Conservation (phyloP, 805 yeast genomes). For the Priceomyces carsonii region DNA sequence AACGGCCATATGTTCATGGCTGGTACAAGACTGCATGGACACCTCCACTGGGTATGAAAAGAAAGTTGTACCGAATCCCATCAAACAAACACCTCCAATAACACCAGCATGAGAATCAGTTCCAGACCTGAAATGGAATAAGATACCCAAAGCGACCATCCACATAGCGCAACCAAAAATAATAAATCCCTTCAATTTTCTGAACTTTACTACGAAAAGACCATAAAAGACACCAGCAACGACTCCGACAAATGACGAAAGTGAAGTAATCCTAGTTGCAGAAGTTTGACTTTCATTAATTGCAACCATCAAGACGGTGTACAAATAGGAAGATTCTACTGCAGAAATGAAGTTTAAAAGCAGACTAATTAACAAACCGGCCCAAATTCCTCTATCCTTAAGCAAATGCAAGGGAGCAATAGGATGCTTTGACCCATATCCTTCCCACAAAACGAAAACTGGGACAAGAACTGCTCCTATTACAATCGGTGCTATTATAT, state of each 20-base stretch:
- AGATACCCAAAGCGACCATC: constrained; percentile 57
- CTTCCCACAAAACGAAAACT: constrained; percentile 15
- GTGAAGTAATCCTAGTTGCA: constrained; percentile 15
- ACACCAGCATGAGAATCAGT: constrained; percentile 12
- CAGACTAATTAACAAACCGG: constrained; percentile 13
- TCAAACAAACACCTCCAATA: constrained; percentile 14
- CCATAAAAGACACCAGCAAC: constrained; percentile 15
- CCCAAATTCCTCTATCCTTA: constrained; percentile 19
- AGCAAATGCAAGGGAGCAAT: constrained; percentile 13
- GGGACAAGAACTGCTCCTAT: constrained; percentile 15
- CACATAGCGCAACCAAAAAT: constrained; percentile 54
- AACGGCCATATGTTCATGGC: constrained; percentile 20
- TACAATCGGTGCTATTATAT: constrained; percentile 16
- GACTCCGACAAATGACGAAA: constrained; percentile 14
- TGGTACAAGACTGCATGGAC: constrained; percentile 14
- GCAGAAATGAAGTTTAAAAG: constrained; percentile 35
- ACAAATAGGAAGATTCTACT: constrained; percentile 60
- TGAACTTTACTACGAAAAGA: constrained; percentile 13
- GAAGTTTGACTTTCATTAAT: constrained; percentile 57
- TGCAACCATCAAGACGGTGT: constrained; percentile 65
- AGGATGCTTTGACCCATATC: constrained; percentile 13
- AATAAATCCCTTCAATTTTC: constrained; percentile 48
- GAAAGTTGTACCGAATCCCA: constrained; percentile 20
- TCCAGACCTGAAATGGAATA: constrained; percentile 52
- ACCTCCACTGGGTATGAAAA: constrained; percentile 17